A percentile compares a stretch with the other conserved stretches of the same genome.
phyloP scores from a whole-genome alignment of 2,329 filamentous ascomycete species.

The Hypoxylon sp. region DNA sequence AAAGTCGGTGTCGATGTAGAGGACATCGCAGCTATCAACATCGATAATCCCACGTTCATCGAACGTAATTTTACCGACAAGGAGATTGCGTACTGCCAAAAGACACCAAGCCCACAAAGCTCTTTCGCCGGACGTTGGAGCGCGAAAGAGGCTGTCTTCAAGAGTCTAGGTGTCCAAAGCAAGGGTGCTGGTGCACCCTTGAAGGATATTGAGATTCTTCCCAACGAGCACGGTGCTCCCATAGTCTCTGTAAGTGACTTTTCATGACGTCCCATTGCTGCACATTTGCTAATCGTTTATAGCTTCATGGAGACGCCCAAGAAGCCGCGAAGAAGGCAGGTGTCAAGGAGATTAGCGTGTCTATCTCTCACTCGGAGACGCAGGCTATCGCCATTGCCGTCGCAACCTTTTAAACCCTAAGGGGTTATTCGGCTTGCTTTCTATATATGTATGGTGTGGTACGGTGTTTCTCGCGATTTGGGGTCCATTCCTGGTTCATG shows the following conservation, averaged over 20 bases:
- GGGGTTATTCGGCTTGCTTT: constrained; percentile 13
- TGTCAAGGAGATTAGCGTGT: constrained; percentile 90
- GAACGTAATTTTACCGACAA: constrained; percentile 91
- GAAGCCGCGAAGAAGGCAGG: constrained; percentile 87
- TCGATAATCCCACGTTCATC: constrained; percentile 93
- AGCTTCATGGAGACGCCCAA: constrained; percentile 91
- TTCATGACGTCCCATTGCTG: constrained; percentile 10
- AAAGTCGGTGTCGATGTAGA: constrained; percentile 97
- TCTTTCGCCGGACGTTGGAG: constrained; percentile 97
- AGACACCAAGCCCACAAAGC: constrained; percentile 83
- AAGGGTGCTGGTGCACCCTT: constrained; percentile 90
- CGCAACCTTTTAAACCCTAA: constrained; percentile 75
- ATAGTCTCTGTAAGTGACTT: constrained; percentile 80
- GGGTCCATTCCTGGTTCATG: constrained; percentile 24
- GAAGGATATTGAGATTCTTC: constrained; percentile 94
- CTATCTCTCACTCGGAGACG: constrained; percentile 94
- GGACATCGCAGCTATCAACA: constrained; percentile 87
- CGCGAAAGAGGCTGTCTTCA: constrained; percentile 99
- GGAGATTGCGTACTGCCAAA: constrained; percentile 89
- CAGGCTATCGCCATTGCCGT: constrained; percentile 97
- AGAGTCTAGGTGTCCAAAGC: constrained; percentile 89
- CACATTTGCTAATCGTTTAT: constrained; percentile 57
- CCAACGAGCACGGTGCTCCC: constrained; percentile 85
- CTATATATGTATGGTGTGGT: constrained; percentile 23
- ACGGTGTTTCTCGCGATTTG: constrained; percentile 28